Percentiles rank a stretch among this genome's conserved stretches.
These are phyloP conservation scores for Margaritispora aquatica DNA, from an alignment of 495 filamentous ascomycete genomes.

Conservation along the genomic window DNA sequence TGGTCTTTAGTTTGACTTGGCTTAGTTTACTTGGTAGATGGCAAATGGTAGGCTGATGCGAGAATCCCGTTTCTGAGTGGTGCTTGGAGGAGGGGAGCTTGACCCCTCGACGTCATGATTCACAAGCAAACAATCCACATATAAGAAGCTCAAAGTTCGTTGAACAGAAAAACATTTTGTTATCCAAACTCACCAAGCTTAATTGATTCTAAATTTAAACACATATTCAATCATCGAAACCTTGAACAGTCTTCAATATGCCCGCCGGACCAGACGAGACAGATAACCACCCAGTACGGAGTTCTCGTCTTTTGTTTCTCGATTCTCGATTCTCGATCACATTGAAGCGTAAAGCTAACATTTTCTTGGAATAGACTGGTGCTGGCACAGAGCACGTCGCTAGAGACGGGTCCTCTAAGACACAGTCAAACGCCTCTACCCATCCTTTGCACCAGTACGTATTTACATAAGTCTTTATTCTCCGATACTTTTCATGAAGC, in stretches of 20 bases:
- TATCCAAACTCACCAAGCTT: too few relatives aligned
- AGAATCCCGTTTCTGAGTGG: too few relatives aligned
- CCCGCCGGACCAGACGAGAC: conserved; percentile 25
- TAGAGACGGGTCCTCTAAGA: conserved; percentile 25
- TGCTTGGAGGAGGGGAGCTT: conserved; percentile 5
- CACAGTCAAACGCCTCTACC: conserved; percentile 23
- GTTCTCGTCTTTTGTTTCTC: background rate
- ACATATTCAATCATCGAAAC: too few relatives aligned
- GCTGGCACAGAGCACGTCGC: conserved; percentile 26
- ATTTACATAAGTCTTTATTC: too few relatives aligned
- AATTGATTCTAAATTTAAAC: too few relatives aligned
- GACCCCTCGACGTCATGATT: conserved; percentile 13
- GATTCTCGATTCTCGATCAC: too few relatives aligned
- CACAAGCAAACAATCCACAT: background rate
- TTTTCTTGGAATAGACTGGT: conserved; percentile 6
- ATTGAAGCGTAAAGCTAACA: too few relatives aligned
- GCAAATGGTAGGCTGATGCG: too few relatives aligned
- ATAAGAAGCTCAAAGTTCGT: background rate
- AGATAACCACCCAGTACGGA: conserved; percentile 10
- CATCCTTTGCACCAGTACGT: conserved; percentile 20
- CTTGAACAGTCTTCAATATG: conserved; percentile 14
- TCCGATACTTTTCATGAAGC: too few relatives aligned
- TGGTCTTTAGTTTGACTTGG: background rate
- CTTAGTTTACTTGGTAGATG: background rate
- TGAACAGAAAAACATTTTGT: too few relatives aligned